Conservation (phyloP, 2,329 filamentous ascomycete genomes). For the Talaromyces sp. region DNA sequence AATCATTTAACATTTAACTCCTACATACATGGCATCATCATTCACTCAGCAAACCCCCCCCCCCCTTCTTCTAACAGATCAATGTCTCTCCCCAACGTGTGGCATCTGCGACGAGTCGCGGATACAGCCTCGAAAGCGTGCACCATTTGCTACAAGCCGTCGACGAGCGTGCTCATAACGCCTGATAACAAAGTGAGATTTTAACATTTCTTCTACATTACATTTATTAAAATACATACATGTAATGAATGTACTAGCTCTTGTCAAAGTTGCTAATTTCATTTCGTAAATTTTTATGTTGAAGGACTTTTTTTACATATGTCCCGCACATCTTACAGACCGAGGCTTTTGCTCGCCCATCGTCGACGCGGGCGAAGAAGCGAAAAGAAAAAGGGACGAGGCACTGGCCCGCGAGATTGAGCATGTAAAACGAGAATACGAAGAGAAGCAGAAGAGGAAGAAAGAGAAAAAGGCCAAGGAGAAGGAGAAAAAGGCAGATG, state of each 20-base stretch:
- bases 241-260: neutral
- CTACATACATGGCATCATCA: neutral
- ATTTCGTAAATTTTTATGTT: neutral
- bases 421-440: constrained; percentile 51
- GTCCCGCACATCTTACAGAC: constrained; percentile 75
- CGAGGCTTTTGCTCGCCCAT: constrained; percentile 65
- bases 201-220: neutral
- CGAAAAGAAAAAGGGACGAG: constrained; percentile 38
- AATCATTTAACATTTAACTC: neutral
- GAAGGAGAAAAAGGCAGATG: constrained; percentile 38
- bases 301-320: constrained; percentile 75
- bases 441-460: constrained; percentile 69
- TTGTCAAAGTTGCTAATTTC: neutral
- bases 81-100: constrained; percentile 62
- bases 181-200: constrained; percentile 72
- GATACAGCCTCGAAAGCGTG: constrained; percentile 79
- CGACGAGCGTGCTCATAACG: constrained; percentile 79
- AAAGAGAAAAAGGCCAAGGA: constrained; percentile 54
- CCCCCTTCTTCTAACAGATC: neutral
- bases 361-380: constrained; percentile 38
- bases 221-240: neutral
- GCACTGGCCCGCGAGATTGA: constrained; percentile 41
- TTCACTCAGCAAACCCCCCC: neutral
- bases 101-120: constrained; percentile 79
- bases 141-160: constrained; percentile 86